These are phyloP conservation scores for Viridothelium virens DNA, from an alignment of 495 filamentous ascomycete genomes.

Conservation along the genomic window DNA sequence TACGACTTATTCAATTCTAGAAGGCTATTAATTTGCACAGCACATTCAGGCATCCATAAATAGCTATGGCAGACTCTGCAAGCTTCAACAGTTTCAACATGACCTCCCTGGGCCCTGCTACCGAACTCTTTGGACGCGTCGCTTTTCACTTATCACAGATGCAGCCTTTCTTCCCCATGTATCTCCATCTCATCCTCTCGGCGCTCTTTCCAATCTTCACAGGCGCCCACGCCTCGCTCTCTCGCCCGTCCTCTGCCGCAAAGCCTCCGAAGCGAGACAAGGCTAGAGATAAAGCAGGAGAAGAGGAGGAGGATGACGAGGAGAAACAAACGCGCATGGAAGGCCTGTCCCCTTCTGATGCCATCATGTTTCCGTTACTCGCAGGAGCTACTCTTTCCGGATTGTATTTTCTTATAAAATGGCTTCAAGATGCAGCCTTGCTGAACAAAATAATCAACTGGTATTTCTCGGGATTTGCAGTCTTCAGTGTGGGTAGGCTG, in stretches of 20 bases:
- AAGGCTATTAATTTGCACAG: neutral
- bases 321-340: conserved; percentile 53
- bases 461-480: conserved; percentile 75
- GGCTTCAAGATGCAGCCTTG: conserved; percentile 69
- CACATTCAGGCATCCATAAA: neutral
- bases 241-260: conserved; percentile 74
- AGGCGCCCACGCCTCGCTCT: conserved; percentile 57
- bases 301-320: conserved; percentile 49
- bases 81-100: neutral
- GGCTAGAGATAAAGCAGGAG: conserved; percentile 27
- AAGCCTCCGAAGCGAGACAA: conserved; percentile 42
- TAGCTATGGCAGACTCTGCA: neutral
- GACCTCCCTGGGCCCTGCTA: neutral
- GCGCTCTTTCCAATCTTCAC: conserved; percentile 67
- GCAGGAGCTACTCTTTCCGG: conserved; percentile 65
- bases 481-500: conserved; percentile 64
- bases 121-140: conserved; percentile 15
- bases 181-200: conserved; percentile 58
- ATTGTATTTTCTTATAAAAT: conserved; percentile 85
- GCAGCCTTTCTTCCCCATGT: conserved; percentile 54
- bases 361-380: conserved; percentile 76
- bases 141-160: conserved; percentile 45
- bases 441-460: conserved; percentile 76
- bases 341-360: conserved; percentile 70
- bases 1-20: no score